phyloP scores from a whole-genome alignment of 768 basidiomycete species.

The Pleurotus tuoliensis region DNA sequence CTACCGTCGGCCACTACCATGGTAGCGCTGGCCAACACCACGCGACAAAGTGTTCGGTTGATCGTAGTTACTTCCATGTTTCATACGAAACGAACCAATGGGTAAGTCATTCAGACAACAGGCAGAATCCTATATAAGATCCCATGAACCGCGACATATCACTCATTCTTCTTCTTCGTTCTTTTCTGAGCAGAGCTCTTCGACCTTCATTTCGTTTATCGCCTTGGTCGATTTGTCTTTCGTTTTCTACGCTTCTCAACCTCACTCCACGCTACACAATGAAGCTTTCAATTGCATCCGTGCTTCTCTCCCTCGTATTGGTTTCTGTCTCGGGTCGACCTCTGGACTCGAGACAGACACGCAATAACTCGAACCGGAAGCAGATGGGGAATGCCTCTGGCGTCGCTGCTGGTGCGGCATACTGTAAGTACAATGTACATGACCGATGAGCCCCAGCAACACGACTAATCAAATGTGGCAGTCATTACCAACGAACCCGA shows the following conservation, averaged over 20 bases:
- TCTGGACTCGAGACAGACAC: background rate
- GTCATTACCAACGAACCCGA: conserved; percentile 47
- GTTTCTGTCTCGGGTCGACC: conserved; percentile 12
- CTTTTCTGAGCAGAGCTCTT: background rate
- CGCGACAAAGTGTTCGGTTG: too few relatives aligned
- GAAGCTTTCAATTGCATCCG: conserved; percentile 13
- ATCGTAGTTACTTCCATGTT: too few relatives aligned
- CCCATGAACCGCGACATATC: background rate
- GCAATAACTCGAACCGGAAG: background rate
- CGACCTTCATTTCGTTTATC: background rate
- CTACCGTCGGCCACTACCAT: too few relatives aligned
- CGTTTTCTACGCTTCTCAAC: background rate
- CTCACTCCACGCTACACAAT: conserved; percentile 3
- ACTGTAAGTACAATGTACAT: conserved; percentile 9
- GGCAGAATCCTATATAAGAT: too few relatives aligned
- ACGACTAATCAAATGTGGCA: conserved; percentile 12
- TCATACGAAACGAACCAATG: too few relatives aligned
- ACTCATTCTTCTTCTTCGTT: background rate
- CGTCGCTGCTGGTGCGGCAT: conserved; percentile 14
- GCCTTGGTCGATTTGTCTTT: background rate
- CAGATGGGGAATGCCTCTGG: conserved; percentile 11
- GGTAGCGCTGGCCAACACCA: too few relatives aligned
- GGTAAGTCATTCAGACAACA: too few relatives aligned
- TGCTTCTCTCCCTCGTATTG: conserved; percentile 12
- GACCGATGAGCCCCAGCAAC: background rate